Base-by-base conservation (phyloP, 768 basidiomycete genomes). In the Gymnopilus junonius region DNA sequence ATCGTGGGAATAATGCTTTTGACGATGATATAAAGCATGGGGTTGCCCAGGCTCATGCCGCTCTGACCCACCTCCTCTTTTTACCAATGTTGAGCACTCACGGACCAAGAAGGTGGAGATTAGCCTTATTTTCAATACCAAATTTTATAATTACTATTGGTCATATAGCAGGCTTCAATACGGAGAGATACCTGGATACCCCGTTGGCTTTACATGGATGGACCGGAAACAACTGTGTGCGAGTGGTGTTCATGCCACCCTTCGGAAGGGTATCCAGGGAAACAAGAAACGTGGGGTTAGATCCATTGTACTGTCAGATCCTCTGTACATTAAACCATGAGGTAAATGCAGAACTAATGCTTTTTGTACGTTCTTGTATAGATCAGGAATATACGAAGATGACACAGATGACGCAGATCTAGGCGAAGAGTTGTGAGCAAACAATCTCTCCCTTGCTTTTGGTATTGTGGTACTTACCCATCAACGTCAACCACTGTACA, bases 331-430 rank as follows among this genome's bases (percentile, higher is more conserved):
- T 11, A 46, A 10, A 43, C 10, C 23, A 11, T 29, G n/a, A 23
- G 20, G 14, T 25, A 17, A 15, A 7, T 31, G 2, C 14, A 42
- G 15, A 51, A 1, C 27, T 59, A 51, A 50, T 31, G n/a, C n/a
- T n/a, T 21, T 34, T 15, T 31, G 31, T 39, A 31, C n/a, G n/a
- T n/a, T 29, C 11, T 1, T 57, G 42, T 35, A 17, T 32, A 67
- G 66, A 35, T 69, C 65, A 15, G 62, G 66, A 12, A 61, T 62
- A 11, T 67, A 69, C 39, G 67, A 68, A 39, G 70, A 69, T 21
- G 70, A 68, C 51, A 46, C 63, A 17, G 68, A 69, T 46, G 70
- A 68, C 51, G 53, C 63, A 17, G 68, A 69, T 46, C 40, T 55
- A 4, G 69, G 69, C 14, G 58, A 67, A 35, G 67, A 68, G 48